These are phyloP conservation scores for Kodamaea alishanica DNA, from an alignment of 1,139 yeast species.

Conservation along the genomic window DNA sequence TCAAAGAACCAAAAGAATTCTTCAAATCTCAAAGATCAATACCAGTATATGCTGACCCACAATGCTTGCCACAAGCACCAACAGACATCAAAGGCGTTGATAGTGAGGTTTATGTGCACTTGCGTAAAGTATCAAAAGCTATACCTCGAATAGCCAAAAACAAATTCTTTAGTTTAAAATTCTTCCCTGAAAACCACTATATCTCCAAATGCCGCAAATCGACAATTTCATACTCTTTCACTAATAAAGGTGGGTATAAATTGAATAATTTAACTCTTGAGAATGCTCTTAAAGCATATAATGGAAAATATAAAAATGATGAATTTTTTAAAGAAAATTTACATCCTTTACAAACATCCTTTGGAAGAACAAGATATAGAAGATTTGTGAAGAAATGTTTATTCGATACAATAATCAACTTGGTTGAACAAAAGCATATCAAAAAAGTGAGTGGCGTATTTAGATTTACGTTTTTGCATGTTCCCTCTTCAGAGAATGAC, in stretches of 20 bases:
- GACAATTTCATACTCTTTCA: conserved; percentile 36
- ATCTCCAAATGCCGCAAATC: conserved; percentile 33
- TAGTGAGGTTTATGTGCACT: conserved; percentile 18
- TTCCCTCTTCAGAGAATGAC: conserved; percentile 23
- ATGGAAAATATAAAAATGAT: conserved; percentile 24
- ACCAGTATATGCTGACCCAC: conserved; percentile 6
- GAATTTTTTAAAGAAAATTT: conserved; percentile 24
- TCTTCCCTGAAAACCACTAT: conserved; percentile 24
- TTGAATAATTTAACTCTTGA: conserved; percentile 28
- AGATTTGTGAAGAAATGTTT: conserved; percentile 25
- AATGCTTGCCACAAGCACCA: conserved; percentile 23
- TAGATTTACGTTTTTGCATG: conserved; percentile 12
- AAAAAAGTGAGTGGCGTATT: conserved; percentile 29
- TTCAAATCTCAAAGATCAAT: neutral
- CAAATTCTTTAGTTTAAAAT: conserved; percentile 25
- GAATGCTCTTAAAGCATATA: conserved; percentile 20
- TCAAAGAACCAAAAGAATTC: conserved; percentile 5
- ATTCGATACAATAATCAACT: conserved; percentile 13
- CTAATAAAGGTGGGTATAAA: conserved; percentile 27
- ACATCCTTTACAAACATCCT: conserved; percentile 35
- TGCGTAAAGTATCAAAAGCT: conserved; percentile 13
- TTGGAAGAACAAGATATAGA: conserved; percentile 28
- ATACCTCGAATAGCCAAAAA: conserved; percentile 22
- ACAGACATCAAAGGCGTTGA: conserved; percentile 42
- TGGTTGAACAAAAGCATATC: conserved; percentile 8